phyloP scores from a whole-genome alignment of 306 rosid species.

The Gastrolobium bilobum region DNA sequence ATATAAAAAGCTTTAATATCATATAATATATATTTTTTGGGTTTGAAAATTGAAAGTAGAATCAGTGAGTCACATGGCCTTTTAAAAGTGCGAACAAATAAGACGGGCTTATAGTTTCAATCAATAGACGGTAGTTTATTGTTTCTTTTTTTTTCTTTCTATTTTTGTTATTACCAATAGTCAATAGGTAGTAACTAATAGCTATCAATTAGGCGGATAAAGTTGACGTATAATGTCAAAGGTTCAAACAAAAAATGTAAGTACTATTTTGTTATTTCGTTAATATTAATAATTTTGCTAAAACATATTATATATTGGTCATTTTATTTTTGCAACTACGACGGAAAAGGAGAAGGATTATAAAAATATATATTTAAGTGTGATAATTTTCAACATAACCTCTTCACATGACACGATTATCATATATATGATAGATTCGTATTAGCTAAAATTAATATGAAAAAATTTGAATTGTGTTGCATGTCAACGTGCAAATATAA shows the following conservation, averaged over 20 bases:
- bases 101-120: not conserved
- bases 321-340: not conserved
- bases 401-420: no score
- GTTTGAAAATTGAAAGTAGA: not conserved
- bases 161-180: conserved; percentile 4
- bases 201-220: not conserved
- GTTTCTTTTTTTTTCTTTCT: not conserved
- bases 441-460: no score
- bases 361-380: no score
- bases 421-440: no score
- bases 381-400: no score
- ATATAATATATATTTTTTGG: not conserved
- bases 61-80: conserved; percentile 31
- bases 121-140: not conserved
- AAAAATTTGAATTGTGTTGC: no score
- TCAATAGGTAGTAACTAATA: not conserved
- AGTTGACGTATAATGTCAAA: conserved; percentile 1
- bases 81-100: not conserved
- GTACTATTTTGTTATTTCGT: not conserved
- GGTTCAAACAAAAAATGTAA: not conserved
- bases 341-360: not conserved
- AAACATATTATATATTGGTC: not conserved
- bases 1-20: no score
- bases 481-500: no score
- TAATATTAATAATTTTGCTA: not conserved